Base-by-base conservation (phyloP, 768 basidiomycete species). In the Podaxis sp. region DNA sequence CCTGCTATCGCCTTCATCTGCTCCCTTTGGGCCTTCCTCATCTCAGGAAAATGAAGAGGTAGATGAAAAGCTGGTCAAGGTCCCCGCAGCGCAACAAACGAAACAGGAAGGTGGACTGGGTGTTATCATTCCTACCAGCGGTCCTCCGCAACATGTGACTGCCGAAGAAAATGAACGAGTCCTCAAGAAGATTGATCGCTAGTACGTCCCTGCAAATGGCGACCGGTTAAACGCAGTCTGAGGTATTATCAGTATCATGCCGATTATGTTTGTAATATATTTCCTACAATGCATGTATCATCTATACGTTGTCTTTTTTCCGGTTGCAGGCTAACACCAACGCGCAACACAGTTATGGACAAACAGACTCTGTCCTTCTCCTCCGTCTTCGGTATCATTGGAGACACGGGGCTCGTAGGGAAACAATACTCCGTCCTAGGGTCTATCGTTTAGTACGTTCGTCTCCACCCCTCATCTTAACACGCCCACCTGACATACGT, bases 381-480 rank as follows among this genome's bases (percentile, higher is more conserved):
- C 8, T 77, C 76, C 10, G 74, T 77, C 26, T 77, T 75, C 55
- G 74, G 76, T 1, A 70, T 77, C 24, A 65, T 69, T 51, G 57
- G 56, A 15, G 72, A 75, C 38, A 65, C 74, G 1, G 63, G 71
- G 20, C 72, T 77, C 3, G 65, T 68, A 24, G 74, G 74, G 26
- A 68, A 71, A 30, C 71, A 77, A 46, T 77, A 77, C 58, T 77
- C 76, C 8, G 41, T 75, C 4, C 68, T 77, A 3, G 76, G 74
- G 7, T 75, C 76, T 6, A 70, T 73, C 15, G 63, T 75, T 20
- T 73, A 65, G 74, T 76, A 62, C 59, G 74, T 53, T 20, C 11
- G 37, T 49, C 40, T 48, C 4, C 41, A 49, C 2, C 11, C 11
- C 10, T 11, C 6, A 28, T n/a, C n/a, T 36, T 22, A n/a, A 28